Percentiles rank a stretch among this genome's conserved stretches.
phyloP scores from a whole-genome alignment of 2,329 filamentous ascomycete genomes.

The Alternaria sp. region DNA sequence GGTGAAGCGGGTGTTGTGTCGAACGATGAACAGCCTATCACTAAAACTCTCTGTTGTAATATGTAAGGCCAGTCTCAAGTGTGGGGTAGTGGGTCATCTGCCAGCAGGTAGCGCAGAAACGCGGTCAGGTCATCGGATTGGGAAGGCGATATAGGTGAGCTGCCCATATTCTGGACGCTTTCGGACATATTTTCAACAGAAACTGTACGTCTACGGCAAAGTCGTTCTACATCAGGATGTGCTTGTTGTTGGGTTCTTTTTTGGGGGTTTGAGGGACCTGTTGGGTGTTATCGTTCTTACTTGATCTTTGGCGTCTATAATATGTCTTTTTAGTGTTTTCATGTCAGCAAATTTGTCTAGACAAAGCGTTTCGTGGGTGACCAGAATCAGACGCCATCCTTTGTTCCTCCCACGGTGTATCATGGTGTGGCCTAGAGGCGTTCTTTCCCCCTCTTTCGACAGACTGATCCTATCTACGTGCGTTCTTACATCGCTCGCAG shows the following conservation, averaged over 20 bases:
- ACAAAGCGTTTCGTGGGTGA: background rate
- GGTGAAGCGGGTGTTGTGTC: background rate
- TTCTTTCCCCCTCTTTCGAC: background rate
- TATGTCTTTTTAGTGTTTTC: background rate
- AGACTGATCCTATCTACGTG: background rate
- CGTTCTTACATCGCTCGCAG: background rate
- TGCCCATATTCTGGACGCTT: background rate
- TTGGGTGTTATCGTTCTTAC: background rate
- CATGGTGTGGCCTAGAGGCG: background rate
- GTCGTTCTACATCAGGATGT: background rate
- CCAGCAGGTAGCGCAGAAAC: background rate
- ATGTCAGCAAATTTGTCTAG: background rate
- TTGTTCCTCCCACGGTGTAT: background rate
- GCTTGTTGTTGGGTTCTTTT: background rate
- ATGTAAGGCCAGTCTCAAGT: background rate
- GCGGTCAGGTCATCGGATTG: constrained; percentile 4
- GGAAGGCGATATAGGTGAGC: background rate
- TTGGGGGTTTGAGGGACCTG: background rate
- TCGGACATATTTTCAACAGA: background rate
- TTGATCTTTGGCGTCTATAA: background rate
- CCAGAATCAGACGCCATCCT: background rate
- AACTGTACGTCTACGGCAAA: background rate
- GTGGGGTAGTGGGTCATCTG: constrained; percentile 2
- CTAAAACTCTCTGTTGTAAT: background rate
- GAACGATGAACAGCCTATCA: background rate